Percentiles rank a stretch among this genome's conserved stretches.
Conservation (phyloP, 2,329 filamentous ascomycete species). For the Atkinsonella hypoxylon region DNA sequence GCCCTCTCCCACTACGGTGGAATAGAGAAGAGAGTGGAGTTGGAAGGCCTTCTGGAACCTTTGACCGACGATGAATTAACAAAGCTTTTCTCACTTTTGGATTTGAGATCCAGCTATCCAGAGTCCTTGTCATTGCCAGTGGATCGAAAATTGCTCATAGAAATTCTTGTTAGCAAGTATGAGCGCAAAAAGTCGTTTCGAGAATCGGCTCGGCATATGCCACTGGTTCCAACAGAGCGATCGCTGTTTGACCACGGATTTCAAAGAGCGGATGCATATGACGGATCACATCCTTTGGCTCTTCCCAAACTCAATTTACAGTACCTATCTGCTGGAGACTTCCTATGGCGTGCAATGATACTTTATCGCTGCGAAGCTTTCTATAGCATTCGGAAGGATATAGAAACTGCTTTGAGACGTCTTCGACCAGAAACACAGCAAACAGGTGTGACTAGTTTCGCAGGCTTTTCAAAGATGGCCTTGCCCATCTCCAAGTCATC, state of each 20-base stretch:
- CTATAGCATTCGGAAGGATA: conserved; percentile 83
- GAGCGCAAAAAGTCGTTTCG: conserved; percentile 75
- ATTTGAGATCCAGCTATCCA: conserved; percentile 76
- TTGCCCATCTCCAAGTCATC: conserved; percentile 75
- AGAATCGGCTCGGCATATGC: conserved; percentile 58
- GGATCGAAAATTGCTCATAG: conserved; percentile 53
- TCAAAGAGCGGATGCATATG: conserved; percentile 72
- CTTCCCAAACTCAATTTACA: conserved; percentile 93
- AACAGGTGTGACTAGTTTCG: conserved; percentile 58
- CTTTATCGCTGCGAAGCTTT: conserved; percentile 86
- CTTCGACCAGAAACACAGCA: conserved; percentile 57
- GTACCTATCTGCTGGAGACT: conserved; percentile 89
- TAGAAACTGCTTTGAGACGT: conserved; percentile 70
- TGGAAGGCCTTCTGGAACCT: conserved; percentile 61
- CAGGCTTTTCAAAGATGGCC: conserved; percentile 85
- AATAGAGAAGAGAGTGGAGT: conserved; percentile 67
- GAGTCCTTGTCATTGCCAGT: conserved; percentile 50
- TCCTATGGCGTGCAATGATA: conserved; percentile 88
- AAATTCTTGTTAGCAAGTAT: conserved; percentile 62
- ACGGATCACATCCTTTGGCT: conserved; percentile 76
- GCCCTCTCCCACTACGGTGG: conserved; percentile 87
- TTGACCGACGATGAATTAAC: conserved; percentile 65
- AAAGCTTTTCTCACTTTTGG: conserved; percentile 56
- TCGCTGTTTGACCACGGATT: conserved; percentile 69
- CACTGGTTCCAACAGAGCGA: conserved; percentile 72